These are phyloP conservation scores for Aristolochia californica DNA, from an alignment of 164 flowering plant genomes.

Conservation along the genomic window DNA sequence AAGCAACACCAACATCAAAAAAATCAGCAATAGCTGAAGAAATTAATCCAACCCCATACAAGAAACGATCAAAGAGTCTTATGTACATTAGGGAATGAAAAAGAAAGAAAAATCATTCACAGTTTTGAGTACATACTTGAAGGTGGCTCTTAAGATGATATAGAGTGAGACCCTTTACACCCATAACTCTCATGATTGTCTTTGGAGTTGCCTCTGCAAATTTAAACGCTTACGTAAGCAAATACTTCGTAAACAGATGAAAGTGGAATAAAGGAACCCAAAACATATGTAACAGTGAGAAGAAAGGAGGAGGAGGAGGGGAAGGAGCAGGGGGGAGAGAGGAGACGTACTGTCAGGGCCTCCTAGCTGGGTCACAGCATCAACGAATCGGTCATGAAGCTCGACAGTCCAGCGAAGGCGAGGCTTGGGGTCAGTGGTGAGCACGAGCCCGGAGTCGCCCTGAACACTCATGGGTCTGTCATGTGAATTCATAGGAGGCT, in stretches of 20 bases:
- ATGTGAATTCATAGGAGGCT: slow-evolving; percentile 74
- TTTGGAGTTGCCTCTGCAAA: slow-evolving; percentile 93
- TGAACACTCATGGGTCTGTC: slow-evolving; percentile 76
- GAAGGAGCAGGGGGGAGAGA: not conserved
- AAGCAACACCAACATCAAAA: too few species aligned
- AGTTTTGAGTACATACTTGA: slow-evolving; percentile 47
- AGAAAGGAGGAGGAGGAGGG: not conserved
- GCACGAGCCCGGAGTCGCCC: slow-evolving; percentile 94
- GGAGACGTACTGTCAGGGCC: slow-evolving; percentile 98
- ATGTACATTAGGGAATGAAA: too few species aligned
- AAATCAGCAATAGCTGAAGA: slow-evolving; percentile 3
- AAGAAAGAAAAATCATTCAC: too few species aligned
- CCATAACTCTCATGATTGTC: slow-evolving; percentile 98
- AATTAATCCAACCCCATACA: not conserved
- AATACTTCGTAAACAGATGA: too few species aligned
- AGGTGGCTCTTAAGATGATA: slow-evolving; percentile 99
- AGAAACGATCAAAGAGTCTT: not conserved
- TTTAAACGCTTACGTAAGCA: too few species aligned
- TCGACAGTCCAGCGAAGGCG: slow-evolving; percentile 98
- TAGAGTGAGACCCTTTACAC: slow-evolving; percentile 96
- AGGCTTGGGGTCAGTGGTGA: slow-evolving; percentile 99
- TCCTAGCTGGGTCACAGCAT: slow-evolving; percentile 97
- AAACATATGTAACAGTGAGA: too few species aligned
- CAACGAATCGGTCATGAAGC: slow-evolving; percentile 96
- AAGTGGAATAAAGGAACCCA: not conserved